These are phyloP conservation scores for Rachicladosporium sp. DNA, from an alignment of 2,329 filamentous ascomycete genomes.

Conservation along the genomic window DNA sequence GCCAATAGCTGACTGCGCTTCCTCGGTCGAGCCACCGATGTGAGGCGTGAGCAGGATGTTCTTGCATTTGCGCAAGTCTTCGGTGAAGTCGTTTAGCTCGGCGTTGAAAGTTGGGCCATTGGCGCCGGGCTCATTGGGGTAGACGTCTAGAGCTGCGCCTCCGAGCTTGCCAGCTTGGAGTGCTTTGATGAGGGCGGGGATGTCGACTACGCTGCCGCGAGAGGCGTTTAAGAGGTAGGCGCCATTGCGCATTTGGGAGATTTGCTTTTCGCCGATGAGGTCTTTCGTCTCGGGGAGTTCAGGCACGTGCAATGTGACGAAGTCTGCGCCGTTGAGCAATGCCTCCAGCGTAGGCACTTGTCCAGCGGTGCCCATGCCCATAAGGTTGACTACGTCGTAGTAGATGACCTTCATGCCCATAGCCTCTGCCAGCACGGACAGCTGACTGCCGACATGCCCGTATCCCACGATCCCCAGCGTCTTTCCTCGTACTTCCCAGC, in stretches of 20 bases:
- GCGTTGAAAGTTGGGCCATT: conserved; percentile 94
- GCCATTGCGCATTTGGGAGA: conserved; percentile 82
- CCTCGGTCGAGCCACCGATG: conserved; percentile 94
- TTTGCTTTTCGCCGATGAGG: conserved; percentile 70
- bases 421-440: conserved; percentile 87
- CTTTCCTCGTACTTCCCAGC: conserved; percentile 98
- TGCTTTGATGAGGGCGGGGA: conserved; percentile 77
- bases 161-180: conserved; percentile 78
- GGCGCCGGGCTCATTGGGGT: conserved; percentile 80
- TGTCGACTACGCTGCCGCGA: conserved; percentile 86
- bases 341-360: conserved; percentile 69
- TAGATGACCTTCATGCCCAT: conserved; percentile 99
- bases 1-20: conserved; percentile 92
- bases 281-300: conserved; percentile 86
- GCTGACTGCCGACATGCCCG: conserved; percentile 90
- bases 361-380: conserved; percentile 78
- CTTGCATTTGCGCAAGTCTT: conserved; percentile 71
- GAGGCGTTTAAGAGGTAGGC: conserved; percentile 94
- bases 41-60: conserved; percentile 95
- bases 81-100: conserved; percentile 68
- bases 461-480: conserved; percentile 94
- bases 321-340: conserved; percentile 71
- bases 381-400: conserved; percentile 87
- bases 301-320: conserved; percentile 88
- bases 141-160: conserved; percentile 92